phyloP scores from a whole-genome alignment of 179 eudicot species.

The Beta lomatogona region DNA sequence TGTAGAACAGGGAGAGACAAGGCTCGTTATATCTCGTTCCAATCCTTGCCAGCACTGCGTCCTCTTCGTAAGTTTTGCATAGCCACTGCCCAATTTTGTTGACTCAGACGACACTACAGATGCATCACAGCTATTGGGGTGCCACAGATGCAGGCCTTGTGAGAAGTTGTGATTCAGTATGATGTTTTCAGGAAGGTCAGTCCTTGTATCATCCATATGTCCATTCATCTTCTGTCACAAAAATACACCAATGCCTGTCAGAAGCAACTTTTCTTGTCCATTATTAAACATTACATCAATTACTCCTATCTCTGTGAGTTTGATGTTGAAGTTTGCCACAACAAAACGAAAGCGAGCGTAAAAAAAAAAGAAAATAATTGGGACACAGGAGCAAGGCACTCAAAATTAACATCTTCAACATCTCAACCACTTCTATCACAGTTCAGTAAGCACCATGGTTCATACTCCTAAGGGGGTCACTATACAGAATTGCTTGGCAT shows the following conservation, averaged over 20 bases:
- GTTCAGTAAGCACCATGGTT: too few relatives aligned
- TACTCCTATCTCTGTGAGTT: background rate
- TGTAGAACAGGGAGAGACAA: constrained; percentile 47
- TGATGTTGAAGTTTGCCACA: background rate
- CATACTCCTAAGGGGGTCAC: too few relatives aligned
- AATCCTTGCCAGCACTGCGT: constrained; percentile 76
- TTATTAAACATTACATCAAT: background rate
- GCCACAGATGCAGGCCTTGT: constrained; percentile 59
- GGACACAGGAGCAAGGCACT: too few relatives aligned
- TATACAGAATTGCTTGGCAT: too few relatives aligned
- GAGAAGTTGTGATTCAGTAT: constrained; percentile 64
- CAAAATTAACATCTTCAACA: too few relatives aligned
- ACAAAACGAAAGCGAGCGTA: background rate
- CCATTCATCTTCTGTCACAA: constrained; percentile 39
- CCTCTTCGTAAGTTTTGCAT: constrained; percentile 66
- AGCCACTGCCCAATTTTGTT: constrained; percentile 33
- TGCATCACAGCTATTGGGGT: constrained; percentile 54
- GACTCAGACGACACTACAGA: constrained; percentile 44
- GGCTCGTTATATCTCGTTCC: constrained; percentile 75
- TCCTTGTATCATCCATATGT: constrained; percentile 25
- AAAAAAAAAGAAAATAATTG: background rate
- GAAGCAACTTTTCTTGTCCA: background rate
- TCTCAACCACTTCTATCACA: background rate
- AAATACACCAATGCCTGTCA: constrained; percentile 9
- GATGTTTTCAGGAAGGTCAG: constrained; percentile 41